Percentiles rank a stretch among this genome's conserved stretches.
phyloP scores from a whole-genome alignment of 2,329 filamentous ascomycete genomes.

The Fusarium sp. region DNA sequence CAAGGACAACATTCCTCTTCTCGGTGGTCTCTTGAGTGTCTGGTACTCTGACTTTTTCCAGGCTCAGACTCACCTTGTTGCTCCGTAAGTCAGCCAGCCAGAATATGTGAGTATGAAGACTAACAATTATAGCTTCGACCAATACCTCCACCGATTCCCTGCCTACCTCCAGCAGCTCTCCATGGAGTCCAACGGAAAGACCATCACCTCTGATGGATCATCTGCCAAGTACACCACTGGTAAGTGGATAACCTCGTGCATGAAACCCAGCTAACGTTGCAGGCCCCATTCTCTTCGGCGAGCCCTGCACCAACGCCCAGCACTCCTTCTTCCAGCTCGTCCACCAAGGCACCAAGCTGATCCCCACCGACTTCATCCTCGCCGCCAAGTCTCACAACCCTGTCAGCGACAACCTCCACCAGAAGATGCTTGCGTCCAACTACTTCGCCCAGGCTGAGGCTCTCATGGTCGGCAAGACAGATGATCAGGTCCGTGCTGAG shows the following conservation, averaged over 20 bases:
- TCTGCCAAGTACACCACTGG: conserved; percentile 97
- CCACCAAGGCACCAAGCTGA: conserved; percentile 98
- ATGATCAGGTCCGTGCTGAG: conserved; percentile 81
- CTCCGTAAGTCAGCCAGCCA: conserved; percentile 72
- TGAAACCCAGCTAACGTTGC: conserved; percentile 22
- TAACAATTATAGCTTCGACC: conserved; percentile 76
- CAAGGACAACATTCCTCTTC: conserved; percentile 91
- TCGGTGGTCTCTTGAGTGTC: conserved; percentile 92
- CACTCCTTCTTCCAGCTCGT: conserved; percentile 99
- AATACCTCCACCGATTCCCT: conserved; percentile 98
- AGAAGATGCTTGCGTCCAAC: conserved; percentile 94
- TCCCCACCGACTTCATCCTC: conserved; percentile 97
- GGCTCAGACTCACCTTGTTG: conserved; percentile 95
- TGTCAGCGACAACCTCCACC: conserved; percentile 89
- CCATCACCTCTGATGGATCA: conserved; percentile 86
- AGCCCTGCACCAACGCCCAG: conserved; percentile 98
- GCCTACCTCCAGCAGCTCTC: conserved; percentile 99
- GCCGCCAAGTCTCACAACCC: conserved; percentile 98
- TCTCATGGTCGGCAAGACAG: conserved; percentile 89
- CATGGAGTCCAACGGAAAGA: conserved; percentile 99
- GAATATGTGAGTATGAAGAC: neutral
- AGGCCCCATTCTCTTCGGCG: conserved; percentile 92
- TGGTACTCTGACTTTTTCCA: conserved; percentile 99
- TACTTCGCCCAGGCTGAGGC: conserved; percentile 91
- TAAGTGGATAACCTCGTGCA: conserved; percentile 35